Evolutionary conservation across 2,329 filamentous ascomycete species (phyloP).

Genomic region (Aspergillus novoparasiticus): DNA sequence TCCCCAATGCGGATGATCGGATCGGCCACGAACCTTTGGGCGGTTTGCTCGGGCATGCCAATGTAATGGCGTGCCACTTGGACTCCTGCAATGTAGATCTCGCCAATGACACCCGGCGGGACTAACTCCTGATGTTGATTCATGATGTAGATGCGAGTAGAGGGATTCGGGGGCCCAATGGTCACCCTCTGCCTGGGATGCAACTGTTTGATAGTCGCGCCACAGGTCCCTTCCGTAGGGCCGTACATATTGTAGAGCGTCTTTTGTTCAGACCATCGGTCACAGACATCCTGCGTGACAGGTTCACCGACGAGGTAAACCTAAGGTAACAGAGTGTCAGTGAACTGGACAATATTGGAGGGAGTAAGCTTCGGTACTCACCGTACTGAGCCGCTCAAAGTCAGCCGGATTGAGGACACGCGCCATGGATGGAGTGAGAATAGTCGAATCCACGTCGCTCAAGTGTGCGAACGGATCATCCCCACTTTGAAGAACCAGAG

Average conservation of each 20-base stretch:
- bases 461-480: constrained; percentile 36
- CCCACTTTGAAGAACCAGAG: constrained; percentile 35
- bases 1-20: constrained; percentile 23
- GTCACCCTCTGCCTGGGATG: constrained; percentile 31
- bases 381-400: constrained; percentile 31
- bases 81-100: constrained; percentile 48
- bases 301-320: constrained; percentile 45
- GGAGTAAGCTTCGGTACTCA: background rate
- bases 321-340: background rate
- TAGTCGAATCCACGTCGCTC: constrained; percentile 29
- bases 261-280: constrained; percentile 33
- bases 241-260: constrained; percentile 49
- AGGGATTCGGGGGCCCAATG: constrained; percentile 40
- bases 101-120: constrained; percentile 41
- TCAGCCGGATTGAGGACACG: constrained; percentile 33
- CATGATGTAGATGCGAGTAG: constrained; percentile 47
- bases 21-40: constrained; percentile 36
- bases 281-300: constrained; percentile 35
- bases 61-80: constrained; percentile 50
- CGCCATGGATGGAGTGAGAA: constrained; percentile 46
- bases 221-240: constrained; percentile 46
- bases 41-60: constrained; percentile 20
- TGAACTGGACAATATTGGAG: background rate
- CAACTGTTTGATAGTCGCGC: constrained; percentile 39
- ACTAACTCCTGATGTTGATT: constrained; percentile 33